Evolutionary conservation across 305 asterid species (phyloP).

Genomic region (Fraxinus floribunda): DNA sequence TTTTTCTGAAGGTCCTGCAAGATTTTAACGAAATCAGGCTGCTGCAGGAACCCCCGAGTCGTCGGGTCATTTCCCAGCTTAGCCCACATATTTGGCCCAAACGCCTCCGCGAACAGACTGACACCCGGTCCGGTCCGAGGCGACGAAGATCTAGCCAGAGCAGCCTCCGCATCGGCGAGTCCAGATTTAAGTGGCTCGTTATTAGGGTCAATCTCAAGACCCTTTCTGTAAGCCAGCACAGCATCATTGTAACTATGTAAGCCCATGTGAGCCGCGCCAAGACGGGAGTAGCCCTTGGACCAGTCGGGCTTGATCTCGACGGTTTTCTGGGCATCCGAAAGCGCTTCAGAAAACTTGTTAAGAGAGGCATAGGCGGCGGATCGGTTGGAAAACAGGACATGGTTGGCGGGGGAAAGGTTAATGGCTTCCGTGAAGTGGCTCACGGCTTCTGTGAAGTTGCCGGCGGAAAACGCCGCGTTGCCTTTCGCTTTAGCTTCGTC

Average conservation of each 20-base stretch:
- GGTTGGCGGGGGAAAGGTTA: slow-evolving; percentile 57
- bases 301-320: slow-evolving; percentile 80
- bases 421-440: slow-evolving; percentile 72
- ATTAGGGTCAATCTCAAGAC: slow-evolving; percentile 71
- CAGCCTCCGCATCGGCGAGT: slow-evolving; percentile 64
- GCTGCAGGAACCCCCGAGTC: slow-evolving; percentile 56
- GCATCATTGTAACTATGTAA: slow-evolving; percentile 55
- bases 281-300: slow-evolving; percentile 85
- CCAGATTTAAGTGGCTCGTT: slow-evolving; percentile 76
- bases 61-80: slow-evolving; percentile 56
- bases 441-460: slow-evolving; percentile 55
- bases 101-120: slow-evolving; percentile 68
- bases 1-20: slow-evolving; percentile 81
- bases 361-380: slow-evolving; percentile 86
- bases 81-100: slow-evolving; percentile 87
- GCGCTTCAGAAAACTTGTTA: slow-evolving; percentile 54
- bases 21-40: slow-evolving; percentile 68
- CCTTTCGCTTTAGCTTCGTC: slow-evolving; percentile 93
- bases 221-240: slow-evolving; percentile 55
- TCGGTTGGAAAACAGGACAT: slow-evolving; percentile 83
- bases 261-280: slow-evolving; percentile 75
- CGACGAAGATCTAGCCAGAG: slow-evolving; percentile 38
- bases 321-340: slow-evolving; percentile 69
- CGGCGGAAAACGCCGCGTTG: slow-evolving; percentile 85
- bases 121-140: slow-evolving; percentile 26